These are phyloP conservation scores for Macaranga tanarius DNA, from an alignment of 441 rosid genomes.

Conservation along the genomic window DNA sequence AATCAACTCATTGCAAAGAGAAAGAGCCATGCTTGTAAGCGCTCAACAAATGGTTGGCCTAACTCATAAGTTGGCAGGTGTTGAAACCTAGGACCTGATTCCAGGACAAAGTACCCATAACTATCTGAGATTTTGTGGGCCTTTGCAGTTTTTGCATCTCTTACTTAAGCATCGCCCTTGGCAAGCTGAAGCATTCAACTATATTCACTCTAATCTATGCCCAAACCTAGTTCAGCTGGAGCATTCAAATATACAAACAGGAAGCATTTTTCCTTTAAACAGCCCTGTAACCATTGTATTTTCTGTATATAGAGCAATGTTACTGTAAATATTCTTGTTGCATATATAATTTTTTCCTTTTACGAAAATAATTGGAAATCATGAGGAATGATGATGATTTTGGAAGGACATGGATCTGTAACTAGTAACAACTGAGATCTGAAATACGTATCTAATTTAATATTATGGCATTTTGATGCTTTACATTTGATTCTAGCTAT, in stretches of 20 bases:
- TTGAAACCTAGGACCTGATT: not conserved
- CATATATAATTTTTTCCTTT: not conserved
- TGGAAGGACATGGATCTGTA: too few relatives aligned
- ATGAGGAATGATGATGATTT: too few relatives aligned
- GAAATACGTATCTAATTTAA: too few relatives aligned
- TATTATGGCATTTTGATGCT: too few relatives aligned
- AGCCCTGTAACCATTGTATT: conserved; percentile 1
- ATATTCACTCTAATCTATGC: not conserved
- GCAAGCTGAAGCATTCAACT: not conserved
- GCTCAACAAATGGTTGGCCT: conserved; percentile 70
- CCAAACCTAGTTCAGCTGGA: not conserved
- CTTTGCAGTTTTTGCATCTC: not conserved
- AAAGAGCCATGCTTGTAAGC: conserved; percentile 42
- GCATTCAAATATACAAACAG: conserved; percentile 10
- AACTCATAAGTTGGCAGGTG: conserved; percentile 28
- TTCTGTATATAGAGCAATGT: conserved; percentile 1
- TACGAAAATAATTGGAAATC: too few relatives aligned
- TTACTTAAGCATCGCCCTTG: not conserved
- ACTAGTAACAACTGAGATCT: too few relatives aligned
- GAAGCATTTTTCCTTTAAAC: not conserved
- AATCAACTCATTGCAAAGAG: conserved; percentile 49
- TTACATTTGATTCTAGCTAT: too few relatives aligned
- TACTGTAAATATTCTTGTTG: conserved; percentile 9
- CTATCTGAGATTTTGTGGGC: not conserved
- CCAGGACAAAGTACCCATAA: not conserved